Evolutionary conservation across 805 yeast genomes (phyloP), one percentile per base, ranked within the genome.

Genomic region (Henningerozyma blattae): DNA sequence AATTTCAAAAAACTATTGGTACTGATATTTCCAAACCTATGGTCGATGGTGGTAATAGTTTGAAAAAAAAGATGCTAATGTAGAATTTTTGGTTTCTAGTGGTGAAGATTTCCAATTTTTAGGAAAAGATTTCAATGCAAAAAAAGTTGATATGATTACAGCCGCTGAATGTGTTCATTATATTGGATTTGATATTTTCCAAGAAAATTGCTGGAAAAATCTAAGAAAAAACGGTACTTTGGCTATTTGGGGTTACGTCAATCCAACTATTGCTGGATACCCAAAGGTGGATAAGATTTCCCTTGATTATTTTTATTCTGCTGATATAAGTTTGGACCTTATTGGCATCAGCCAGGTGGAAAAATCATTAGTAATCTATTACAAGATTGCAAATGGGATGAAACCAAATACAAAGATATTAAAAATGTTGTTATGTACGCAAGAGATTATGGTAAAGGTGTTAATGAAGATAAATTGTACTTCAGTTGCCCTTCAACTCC

Each of bases 161-260:
- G 81, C 77, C 13, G 94, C 87, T 0, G 86, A 86, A 50, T 79
- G 86, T 38, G 73, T 70, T n/a, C 95, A 86, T 56, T 86, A 94
- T 94, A 70, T 83, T 37, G 66, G 77, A 36, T 77, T 71, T 38
- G 59, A 61, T 0, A 42, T 43, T 19, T 77, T 76, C 50, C 75
- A 73, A 49, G 45, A 54, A 5, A 73, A 71, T 38, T 63, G 70
- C 2, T 55, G 60, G 15, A 46, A 71, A 4, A 58, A 73, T 10
- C 59, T 84, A 38, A 68, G 67, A 33, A 67, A 70, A 1, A 62
- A 65, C 15, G 94, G 91, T 1, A 77, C 86, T 0, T 50, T 86
- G 32, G 79, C 85, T 0, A 70, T 72, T 44, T 85, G 89, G 80
- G 79, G 82, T 4, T 86, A 86, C 48, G 75, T 70, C 27, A 94